These are phyloP conservation scores for Melampsora abietis-canadensis DNA, from an alignment of 1,284 basidiomycete genomes.

Conservation along the genomic window DNA sequence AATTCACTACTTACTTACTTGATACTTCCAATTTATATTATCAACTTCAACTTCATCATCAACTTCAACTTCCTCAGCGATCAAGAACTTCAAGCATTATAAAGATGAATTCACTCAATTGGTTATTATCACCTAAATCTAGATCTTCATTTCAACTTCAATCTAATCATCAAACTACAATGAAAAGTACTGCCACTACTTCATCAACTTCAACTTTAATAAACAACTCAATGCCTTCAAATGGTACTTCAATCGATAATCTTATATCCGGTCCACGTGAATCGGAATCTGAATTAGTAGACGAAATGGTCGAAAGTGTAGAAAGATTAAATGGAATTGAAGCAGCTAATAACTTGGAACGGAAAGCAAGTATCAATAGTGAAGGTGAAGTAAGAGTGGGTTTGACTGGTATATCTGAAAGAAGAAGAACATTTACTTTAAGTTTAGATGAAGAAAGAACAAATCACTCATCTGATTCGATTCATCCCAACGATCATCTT, in stretches of 20 bases:
- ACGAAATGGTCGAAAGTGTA: conserved; percentile 36
- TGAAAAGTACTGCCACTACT: not conserved
- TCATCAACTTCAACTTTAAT: not conserved
- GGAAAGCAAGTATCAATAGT: conserved; percentile 25
- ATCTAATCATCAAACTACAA: not conserved
- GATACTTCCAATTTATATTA: no score
- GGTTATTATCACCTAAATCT: conserved; percentile 33
- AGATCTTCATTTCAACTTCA: conserved; percentile 16
- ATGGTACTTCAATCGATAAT: conserved; percentile 6
- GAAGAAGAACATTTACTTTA: conserved; percentile 25
- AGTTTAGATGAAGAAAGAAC: conserved; percentile 4
- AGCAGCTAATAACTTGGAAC: conserved; percentile 34
- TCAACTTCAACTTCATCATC: no score
- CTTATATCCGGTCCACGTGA: conserved; percentile 25
- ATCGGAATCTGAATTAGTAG: conserved; percentile 35
- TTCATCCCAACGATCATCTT: not conserved
- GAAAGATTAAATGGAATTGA: conserved; percentile 17
- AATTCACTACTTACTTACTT: no score
- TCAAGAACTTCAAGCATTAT: not conserved
- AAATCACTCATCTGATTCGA: not conserved
- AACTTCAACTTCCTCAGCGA: no score
- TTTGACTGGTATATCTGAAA: conserved; percentile 32
- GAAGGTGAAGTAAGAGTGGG: conserved; percentile 35
- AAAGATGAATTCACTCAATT: conserved; percentile 38
- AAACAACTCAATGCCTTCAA: not conserved